Evolutionary conservation across 208 protist genomes (phyloP).

Genomic region (Trypanosoma platydactyli): DNA sequence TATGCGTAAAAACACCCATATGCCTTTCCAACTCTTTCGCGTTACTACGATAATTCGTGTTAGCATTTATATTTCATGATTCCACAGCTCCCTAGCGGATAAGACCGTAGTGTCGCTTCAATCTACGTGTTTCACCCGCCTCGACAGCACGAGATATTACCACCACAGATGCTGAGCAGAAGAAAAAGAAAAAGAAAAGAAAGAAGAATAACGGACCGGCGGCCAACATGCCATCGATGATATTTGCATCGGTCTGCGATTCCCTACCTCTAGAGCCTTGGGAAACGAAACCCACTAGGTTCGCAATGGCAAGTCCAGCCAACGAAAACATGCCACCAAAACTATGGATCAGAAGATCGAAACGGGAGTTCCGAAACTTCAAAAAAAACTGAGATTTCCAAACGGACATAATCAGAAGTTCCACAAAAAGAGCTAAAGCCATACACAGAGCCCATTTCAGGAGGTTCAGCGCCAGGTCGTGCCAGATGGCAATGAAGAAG

Average conservation of each 20-base stretch:
- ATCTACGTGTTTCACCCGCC: neutral
- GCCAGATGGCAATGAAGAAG: constrained; percentile 93
- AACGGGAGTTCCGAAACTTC: constrained; percentile 6
- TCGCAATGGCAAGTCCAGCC: constrained; percentile 52
- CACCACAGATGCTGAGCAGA: constrained; percentile 4
- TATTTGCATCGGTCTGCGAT: constrained; percentile 1
- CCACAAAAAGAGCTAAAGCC: constrained; percentile 48
- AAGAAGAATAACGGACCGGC: constrained; percentile 7
- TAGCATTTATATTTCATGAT: neutral
- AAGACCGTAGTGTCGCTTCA: constrained; percentile 10
- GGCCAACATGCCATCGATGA: neutral
- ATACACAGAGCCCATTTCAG: constrained; percentile 73
- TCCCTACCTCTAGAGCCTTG: neutral
- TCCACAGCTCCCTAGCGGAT: neutral
- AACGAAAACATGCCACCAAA: constrained; percentile 35
- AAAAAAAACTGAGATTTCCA: constrained; percentile 18
- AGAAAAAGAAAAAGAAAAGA: constrained; percentile 1
- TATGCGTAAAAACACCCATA: too few species aligned
- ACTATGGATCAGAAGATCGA: constrained; percentile 28
- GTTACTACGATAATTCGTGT: too few species aligned
- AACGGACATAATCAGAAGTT: constrained; percentile 40
- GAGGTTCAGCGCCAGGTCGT: constrained; percentile 80
- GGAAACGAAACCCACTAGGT: constrained; percentile 52
- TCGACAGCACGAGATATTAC: constrained; percentile 11
- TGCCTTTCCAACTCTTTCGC: too few species aligned